Percentiles rank a stretch among this genome's conserved stretches.
Evolutionary conservation across 768 basidiomycete species (phyloP).

Genomic region (Collybia sp.): DNA sequence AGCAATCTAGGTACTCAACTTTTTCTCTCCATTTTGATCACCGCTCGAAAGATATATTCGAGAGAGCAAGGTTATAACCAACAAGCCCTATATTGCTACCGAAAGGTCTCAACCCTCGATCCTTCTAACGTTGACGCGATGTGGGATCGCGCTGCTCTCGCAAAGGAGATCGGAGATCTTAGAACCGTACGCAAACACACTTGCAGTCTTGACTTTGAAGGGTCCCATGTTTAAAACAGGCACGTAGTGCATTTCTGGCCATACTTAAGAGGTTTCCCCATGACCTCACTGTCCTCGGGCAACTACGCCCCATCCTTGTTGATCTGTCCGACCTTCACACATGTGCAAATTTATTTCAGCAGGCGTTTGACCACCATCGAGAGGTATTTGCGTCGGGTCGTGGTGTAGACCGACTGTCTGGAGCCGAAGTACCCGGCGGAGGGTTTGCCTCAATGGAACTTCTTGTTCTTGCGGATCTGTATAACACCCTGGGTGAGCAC

Average conservation of each 20-base stretch:
- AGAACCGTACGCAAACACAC: constrained; percentile 44
- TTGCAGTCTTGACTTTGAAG: not conserved
- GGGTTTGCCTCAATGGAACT: constrained; percentile 67
- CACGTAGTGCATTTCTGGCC: constrained; percentile 57
- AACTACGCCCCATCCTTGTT: constrained; percentile 73
- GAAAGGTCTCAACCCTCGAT: constrained; percentile 75
- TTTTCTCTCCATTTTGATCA: not conserved
- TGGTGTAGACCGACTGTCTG: constrained; percentile 22
- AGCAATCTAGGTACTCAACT: constrained; percentile 57
- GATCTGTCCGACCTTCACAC: constrained; percentile 63
- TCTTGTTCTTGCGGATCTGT: constrained; percentile 82
- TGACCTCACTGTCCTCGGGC: constrained; percentile 72
- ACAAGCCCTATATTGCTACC: constrained; percentile 89
- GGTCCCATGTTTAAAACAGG: constrained; percentile 26
- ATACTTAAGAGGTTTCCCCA: constrained; percentile 77
- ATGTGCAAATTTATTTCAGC: constrained; percentile 65
- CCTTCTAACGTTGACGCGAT: constrained; percentile 79
- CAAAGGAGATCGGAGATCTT: constrained; percentile 70
- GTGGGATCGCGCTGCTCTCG: constrained; percentile 85
- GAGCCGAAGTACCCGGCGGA: constrained; percentile 31
- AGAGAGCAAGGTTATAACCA: constrained; percentile 72
- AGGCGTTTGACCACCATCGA: constrained; percentile 71
- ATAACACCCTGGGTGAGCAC: constrained; percentile 66
- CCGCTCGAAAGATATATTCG: not conserved
- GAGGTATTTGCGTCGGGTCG: constrained; percentile 38